These are phyloP conservation scores for Penicillium sp. DNA, from an alignment of 2,329 filamentous ascomycete species.

Conservation along the genomic window DNA sequence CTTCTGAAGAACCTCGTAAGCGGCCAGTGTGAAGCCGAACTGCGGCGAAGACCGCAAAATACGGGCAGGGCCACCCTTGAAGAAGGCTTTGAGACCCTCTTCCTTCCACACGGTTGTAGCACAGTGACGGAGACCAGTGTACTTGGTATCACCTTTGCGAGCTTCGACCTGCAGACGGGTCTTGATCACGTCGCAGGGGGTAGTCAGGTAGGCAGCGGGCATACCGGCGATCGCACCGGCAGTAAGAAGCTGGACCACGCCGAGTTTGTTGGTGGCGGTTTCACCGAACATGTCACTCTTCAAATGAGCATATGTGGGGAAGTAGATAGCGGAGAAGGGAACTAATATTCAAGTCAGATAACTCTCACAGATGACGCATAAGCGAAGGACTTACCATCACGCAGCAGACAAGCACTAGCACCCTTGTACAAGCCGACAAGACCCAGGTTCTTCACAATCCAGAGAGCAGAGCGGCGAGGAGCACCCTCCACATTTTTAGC, in stretches of 20 bases:
- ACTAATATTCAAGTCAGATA: conserved; percentile 48
- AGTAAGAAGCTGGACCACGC: conserved; percentile 84
- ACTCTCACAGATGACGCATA: conserved; percentile 1
- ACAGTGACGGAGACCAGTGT: conserved; percentile 82
- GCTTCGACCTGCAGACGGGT: conserved; percentile 96
- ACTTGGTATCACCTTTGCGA: conserved; percentile 86
- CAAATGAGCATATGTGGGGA: conserved; percentile 91
- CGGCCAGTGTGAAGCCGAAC: conserved; percentile 95
- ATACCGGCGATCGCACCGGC: conserved; percentile 93
- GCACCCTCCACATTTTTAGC: conserved; percentile 80
- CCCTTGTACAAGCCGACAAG: conserved; percentile 95
- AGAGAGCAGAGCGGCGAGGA: conserved; percentile 88
- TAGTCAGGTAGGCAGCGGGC: conserved; percentile 91
- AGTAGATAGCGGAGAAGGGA: conserved; percentile 98
- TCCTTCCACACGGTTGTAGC: conserved; percentile 81
- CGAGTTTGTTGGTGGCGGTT: conserved; percentile 78
- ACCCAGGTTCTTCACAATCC: conserved; percentile 95
- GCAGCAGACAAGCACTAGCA: conserved; percentile 86
- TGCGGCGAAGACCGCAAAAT: conserved; percentile 94
- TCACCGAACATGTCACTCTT: conserved; percentile 95
- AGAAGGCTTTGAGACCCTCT: conserved; percentile 94
- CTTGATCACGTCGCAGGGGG: conserved; percentile 98
- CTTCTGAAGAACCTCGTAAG: conserved; percentile 87
- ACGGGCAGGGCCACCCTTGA: conserved; percentile 95
- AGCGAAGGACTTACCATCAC: conserved; percentile 57